Base-by-base conservation (phyloP, 495 filamentous ascomycete species). In the Clavariopsis aquatica region DNA sequence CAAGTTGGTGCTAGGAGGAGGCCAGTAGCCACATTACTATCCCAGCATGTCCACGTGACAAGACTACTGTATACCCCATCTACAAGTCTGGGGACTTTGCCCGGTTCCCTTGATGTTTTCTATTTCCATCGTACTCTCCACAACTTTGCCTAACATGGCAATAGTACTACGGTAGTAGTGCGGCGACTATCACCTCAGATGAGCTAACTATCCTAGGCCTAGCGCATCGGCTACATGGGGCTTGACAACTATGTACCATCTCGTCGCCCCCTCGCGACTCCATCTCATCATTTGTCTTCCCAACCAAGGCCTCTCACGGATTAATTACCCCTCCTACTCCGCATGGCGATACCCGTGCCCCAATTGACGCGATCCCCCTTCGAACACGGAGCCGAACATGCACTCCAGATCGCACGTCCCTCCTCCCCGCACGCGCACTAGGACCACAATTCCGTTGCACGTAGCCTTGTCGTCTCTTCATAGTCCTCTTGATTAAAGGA, bases 301-400 rank as follows among this genome's bases (percentile, higher is more conserved):
- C 19, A 13, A 15, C 12, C 15, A 47, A n/a, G 41, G 29, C 22
- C 2, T 17, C 38, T 20, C 38, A 41, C 55, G 22, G 36, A 46
- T 26, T 58, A 49, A 46, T 46, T 58, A 2, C 43, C 43, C 41
- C 23, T 12, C 41, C 43, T 1, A 15, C n/a, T 24, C 22, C 19
- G 19, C 28, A 1, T 5, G 29, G 7, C 13, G 9, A 47, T 46
- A 58, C 41, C 10, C 15, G 4, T 3, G 10, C 7, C 36, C 29
- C 9, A 7, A 2, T 54, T 28, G 17, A 31, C 43, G 45, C 57
- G 8, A 22, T 51, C 27, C 57, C 57, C 15, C 20, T 60, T 36
- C 22, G 9, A 36, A 52, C 57, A 60, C 57, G 57, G 57, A 60
- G 31, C 45, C 19, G 26, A n/a, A 51, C 10, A 24, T 2, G 19